Evolutionary conservation across 768 basidiomycete genomes (phyloP).

Genomic region (Lactarius hengduanensis): DNA sequence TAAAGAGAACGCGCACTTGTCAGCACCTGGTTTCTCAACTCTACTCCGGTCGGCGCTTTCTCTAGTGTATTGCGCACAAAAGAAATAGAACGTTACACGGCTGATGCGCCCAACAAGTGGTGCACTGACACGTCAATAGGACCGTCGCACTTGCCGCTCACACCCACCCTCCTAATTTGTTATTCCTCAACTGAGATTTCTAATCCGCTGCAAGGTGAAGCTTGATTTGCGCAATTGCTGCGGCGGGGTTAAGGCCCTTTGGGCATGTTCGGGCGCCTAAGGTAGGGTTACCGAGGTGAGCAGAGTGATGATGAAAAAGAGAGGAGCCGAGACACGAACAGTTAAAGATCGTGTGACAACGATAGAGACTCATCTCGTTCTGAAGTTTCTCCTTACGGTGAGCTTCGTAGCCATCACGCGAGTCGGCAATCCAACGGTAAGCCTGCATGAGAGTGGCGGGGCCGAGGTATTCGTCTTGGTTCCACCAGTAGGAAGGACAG

Average conservation of each 20-base stretch:
- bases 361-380: slow-evolving; percentile 94
- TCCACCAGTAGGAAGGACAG: slow-evolving; percentile 99
- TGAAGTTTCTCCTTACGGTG: slow-evolving; percentile 90
- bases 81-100: slow-evolving; percentile 3
- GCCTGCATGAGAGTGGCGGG: slow-evolving; percentile 97
- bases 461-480: slow-evolving; percentile 97
- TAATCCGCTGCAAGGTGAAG: slow-evolving; percentile 80
- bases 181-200: slow-evolving; percentile 1
- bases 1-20: neutral
- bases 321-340: slow-evolving; percentile 43
- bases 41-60: slow-evolving; percentile 8
- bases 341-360: slow-evolving; percentile 99
- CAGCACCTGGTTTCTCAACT: neutral
- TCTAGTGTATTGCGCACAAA: slow-evolving; percentile 10
- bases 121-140: slow-evolving; percentile 5
- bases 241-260: slow-evolving; percentile 92
- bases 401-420: slow-evolving; percentile 77
- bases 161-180: neutral
- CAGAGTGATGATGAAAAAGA: slow-evolving; percentile 29
- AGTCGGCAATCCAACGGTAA: slow-evolving; percentile 98
- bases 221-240: slow-evolving; percentile 92
- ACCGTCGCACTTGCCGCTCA: neutral
- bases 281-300: neutral
- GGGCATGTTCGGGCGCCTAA: slow-evolving; percentile 89
- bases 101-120: slow-evolving; percentile 7